A percentile compares a stretch with the other conserved stretches of the same genome.
phyloP scores from a whole-genome alignment of 2,329 filamentous ascomycete genomes.

The Diplocarpon mali region DNA sequence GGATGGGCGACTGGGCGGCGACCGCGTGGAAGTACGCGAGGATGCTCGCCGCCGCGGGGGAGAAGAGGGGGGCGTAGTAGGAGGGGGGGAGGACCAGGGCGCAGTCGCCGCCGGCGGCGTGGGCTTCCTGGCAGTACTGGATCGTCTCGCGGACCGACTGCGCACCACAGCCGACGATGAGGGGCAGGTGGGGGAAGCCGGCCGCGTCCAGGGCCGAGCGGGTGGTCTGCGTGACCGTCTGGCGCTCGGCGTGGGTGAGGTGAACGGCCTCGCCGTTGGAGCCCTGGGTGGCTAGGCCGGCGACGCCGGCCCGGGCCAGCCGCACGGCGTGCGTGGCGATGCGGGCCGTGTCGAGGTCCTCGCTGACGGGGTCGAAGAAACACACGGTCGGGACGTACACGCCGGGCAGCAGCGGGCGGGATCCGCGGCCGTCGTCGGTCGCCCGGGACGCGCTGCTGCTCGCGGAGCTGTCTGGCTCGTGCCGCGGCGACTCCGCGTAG shows the following conservation, averaged over 20 bases:
- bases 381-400: slow-evolving; percentile 66
- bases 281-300: slow-evolving; percentile 52
- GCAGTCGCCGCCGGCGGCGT: slow-evolving; percentile 52
- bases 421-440: slow-evolving; percentile 24
- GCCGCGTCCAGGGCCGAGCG: slow-evolving; percentile 48
- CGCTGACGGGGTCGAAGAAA: slow-evolving; percentile 55
- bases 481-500: slow-evolving; percentile 27
- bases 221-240: slow-evolving; percentile 46
- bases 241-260: slow-evolving; percentile 49
- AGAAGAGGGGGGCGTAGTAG: slow-evolving; percentile 53
- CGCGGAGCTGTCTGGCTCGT: slow-evolving; percentile 33
- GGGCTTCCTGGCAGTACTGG: slow-evolving; percentile 51
- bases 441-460: slow-evolving; percentile 31
- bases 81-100: slow-evolving; percentile 56
- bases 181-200: slow-evolving; percentile 44
- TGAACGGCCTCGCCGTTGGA: slow-evolving; percentile 60
- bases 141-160: slow-evolving; percentile 57
- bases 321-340: slow-evolving; percentile 38
- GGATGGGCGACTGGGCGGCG: slow-evolving; percentile 59
- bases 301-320: slow-evolving; percentile 47
- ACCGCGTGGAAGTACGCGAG: slow-evolving; percentile 49
- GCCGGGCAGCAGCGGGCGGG: slow-evolving; percentile 36
- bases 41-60: slow-evolving; percentile 41
- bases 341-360: slow-evolving; percentile 54
- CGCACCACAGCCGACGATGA: slow-evolving; percentile 57